Evolutionary conservation across 2,329 filamentous ascomycete species (phyloP), one percentile per base, ranked within the genome.

Genomic region (Aureobasidium zeae): DNA sequence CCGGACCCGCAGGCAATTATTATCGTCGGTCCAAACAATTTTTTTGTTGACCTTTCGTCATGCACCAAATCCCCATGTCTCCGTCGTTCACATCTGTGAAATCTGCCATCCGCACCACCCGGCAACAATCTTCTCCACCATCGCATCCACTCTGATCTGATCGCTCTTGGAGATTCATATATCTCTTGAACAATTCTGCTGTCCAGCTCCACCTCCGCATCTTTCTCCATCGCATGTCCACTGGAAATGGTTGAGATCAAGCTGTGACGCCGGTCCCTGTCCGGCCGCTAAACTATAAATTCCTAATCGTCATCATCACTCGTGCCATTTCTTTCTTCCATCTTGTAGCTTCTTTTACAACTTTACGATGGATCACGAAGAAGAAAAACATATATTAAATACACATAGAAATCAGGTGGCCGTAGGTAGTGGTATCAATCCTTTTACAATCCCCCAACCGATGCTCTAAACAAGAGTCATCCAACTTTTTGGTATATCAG

Each of bases 1-100:
- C n/a, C n/a, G n/a, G n/a, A n/a, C n/a, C n/a, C n/a, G n/a, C n/a
- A n/a, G n/a, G n/a, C n/a, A n/a, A n/a, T n/a, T n/a, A n/a, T n/a
- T n/a, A n/a, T n/a, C n/a, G n/a, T 25, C 22, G 22, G 7, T 25
- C 7, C 22, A 11, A 25, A 6, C 11, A 6, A 21, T 41, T 41
- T 41, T 31, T 41, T 32, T 41, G 37, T 41, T 41, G 37, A 41
- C 28, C 20, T 15, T 26, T 41, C 37, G 37, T 41, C 37, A 41
- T 39, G 36, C 21, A 39, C n/a, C 30, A 39, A 25, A 25, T 25
- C 11, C 22, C 22, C 22, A 25, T 25, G 6, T n/a, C n/a, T n/a
- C n/a, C n/a, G n/a, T n/a, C n/a, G n/a, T n/a, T n/a, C n/a, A n/a
- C n/a, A n/a, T n/a, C n/a, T n/a, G n/a, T n/a, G n/a, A n/a, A n/a